phyloP scores from a whole-genome alignment of 2,329 filamentous ascomycete species.

The Myriosclerotinia scirpicola region DNA sequence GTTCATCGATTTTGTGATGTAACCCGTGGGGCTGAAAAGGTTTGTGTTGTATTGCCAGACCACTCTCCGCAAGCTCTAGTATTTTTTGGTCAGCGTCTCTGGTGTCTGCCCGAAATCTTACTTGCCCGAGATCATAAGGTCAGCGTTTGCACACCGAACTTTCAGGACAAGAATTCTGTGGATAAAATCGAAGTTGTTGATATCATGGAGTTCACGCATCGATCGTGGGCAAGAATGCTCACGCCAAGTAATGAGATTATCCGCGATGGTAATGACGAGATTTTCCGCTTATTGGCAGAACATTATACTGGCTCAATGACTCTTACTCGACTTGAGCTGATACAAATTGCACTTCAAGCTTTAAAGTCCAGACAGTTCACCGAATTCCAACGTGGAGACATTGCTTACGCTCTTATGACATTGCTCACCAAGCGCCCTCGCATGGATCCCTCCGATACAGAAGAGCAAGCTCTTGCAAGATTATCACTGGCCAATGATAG shows the following conservation, averaged over 20 bases:
- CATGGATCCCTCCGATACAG: slow-evolving; percentile 35
- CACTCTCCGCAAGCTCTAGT: slow-evolving; percentile 13
- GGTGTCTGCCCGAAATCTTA: slow-evolving; percentile 24
- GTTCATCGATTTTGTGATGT: slow-evolving; percentile 26
- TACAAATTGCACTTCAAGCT: slow-evolving; percentile 20
- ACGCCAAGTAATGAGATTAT: slow-evolving; percentile 3
- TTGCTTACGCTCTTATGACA: slow-evolving; percentile 41
- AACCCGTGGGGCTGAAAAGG: slow-evolving; percentile 20
- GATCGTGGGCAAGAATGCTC: slow-evolving; percentile 21
- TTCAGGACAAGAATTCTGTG: not conserved
- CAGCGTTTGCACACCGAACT: slow-evolving; percentile 14
- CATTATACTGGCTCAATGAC: slow-evolving; percentile 22
- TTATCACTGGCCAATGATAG: slow-evolving; percentile 41
- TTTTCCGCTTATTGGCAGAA: slow-evolving; percentile 23
- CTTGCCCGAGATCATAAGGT: slow-evolving; percentile 25
- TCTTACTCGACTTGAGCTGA: slow-evolving; percentile 21
- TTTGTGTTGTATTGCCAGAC: slow-evolving; percentile 22
- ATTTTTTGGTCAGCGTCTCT: slow-evolving; percentile 23
- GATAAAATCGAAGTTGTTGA: slow-evolving; percentile 22
- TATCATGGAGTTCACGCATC: slow-evolving; percentile 25
- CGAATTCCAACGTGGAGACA: slow-evolving; percentile 33
- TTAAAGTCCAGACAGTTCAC: slow-evolving; percentile 20
- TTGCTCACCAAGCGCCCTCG: slow-evolving; percentile 37
- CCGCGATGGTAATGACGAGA: slow-evolving; percentile 21
- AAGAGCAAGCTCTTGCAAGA: slow-evolving; percentile 40